Base-by-base conservation (phyloP, 2,329 filamentous ascomycete species). In the Pestalotiopsis sp. region DNA sequence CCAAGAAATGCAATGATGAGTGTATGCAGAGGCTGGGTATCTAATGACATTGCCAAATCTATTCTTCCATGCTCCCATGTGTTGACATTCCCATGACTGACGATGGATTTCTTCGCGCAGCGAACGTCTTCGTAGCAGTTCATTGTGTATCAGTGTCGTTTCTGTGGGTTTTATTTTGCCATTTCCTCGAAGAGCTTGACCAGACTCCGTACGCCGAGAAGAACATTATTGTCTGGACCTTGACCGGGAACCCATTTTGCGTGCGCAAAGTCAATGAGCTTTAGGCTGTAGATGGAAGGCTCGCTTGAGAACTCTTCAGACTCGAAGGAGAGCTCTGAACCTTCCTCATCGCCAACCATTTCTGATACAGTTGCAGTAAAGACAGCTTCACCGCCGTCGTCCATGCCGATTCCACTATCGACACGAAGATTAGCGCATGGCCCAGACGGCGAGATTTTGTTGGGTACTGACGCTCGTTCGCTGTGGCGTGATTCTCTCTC, bases 241-340 rank as follows among this genome's bases (percentile, higher is more conserved):
- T 92, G 82, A 1, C 94, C 93, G 0, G 93, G 92, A 1, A 90
- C 92, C 91, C 92, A 98, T 64, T 85, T 83, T 12, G 96, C 96
- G 80, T 99, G 96, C 1, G 96, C 96, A 85, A 99, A 99, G 79
- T 99, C 96, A 74, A 99, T 99, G 71, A 99, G 86, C 77, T 95
- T 96, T 64, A 98, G 85, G 13, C 90, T 87, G 75, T 92, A 93
- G 58, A 97, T 88, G 74, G 91, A 73, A 70, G 69, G 77, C 36
- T 72, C 79, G 77, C 70, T 82, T 77, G 65, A 87, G 84, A 65
- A 87, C 1, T 90, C 87, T 0, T 89, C 86, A 2, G 83, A 84
- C 0, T 85, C 83, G 0, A 89, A 86, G 2, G 83, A 84, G 0
- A 84, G 83, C 1, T 84, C 83, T 2, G 84, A 83, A 0, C 83